Conservation (phyloP, 176 grass and related monocot species). For the Rhynchospora breviuscula region DNA sequence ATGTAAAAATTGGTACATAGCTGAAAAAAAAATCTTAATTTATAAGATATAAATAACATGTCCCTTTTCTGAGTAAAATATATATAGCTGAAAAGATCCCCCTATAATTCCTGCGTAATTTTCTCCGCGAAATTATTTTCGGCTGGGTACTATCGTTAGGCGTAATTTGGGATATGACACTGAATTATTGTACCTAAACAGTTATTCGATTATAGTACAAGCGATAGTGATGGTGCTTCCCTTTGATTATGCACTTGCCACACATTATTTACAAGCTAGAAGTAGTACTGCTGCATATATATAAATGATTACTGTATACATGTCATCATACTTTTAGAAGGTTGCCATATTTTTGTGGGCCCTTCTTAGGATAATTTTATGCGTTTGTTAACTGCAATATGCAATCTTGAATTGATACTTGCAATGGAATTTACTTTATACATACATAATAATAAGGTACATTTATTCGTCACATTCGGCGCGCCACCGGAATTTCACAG, state of each 20-base stretch:
- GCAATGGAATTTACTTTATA: background rate
- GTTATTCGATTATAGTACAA: background rate
- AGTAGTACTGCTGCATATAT: background rate
- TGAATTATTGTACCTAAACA: slow-evolving; percentile 17
- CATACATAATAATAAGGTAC: background rate
- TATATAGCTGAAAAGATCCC: background rate
- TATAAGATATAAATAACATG: background rate
- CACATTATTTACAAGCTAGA: background rate
- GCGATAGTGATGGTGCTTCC: slow-evolving; percentile 2
- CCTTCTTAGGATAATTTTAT: background rate
- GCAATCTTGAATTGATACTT: slow-evolving; percentile 1
- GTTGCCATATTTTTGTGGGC: background rate
- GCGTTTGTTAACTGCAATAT: background rate
- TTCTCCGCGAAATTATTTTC: background rate
- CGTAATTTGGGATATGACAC: background rate
- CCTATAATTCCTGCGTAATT: slow-evolving; percentile 1
- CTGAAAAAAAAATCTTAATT: background rate
- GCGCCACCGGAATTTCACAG: background rate
- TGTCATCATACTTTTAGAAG: background rate
- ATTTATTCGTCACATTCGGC: background rate
- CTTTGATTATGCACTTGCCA: background rate
- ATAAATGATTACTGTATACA: background rate
- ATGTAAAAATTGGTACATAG: background rate
- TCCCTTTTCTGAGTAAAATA: background rate
- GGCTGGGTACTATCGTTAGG: background rate